Conservation (phyloP, 306 rosid genomes). For the Heteromeles arbutifolia region DNA sequence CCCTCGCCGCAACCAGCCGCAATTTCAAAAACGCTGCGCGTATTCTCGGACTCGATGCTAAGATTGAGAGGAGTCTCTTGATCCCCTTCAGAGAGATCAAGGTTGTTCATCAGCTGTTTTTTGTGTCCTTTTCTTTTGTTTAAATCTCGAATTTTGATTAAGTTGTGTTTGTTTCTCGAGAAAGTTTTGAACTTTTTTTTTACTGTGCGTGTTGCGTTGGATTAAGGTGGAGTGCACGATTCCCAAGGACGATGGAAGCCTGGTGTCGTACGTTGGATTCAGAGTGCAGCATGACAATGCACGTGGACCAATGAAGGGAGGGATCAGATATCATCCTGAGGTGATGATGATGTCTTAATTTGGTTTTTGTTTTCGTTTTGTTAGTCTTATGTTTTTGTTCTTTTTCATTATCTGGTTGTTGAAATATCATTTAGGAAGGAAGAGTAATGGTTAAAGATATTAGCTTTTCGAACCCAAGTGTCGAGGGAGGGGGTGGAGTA, state of each 20-base stretch:
- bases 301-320: constrained; percentile 78
- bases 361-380: neutral
- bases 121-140: neutral
- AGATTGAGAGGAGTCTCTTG: constrained; percentile 52
- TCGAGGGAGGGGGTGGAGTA: neutral
- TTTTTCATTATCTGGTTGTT: neutral
- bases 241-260: constrained; percentile 62
- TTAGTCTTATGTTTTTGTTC: neutral
- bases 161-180: constrained; percentile 12
- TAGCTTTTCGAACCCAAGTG: too few species aligned
- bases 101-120: constrained; percentile 12
- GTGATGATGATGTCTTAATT: constrained; percentile 15
- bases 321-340: constrained; percentile 67
- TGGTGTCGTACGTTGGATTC: constrained; percentile 54
- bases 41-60: constrained; percentile 56
- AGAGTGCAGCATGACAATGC: constrained; percentile 70
- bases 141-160: neutral
- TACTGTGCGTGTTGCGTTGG: neutral
- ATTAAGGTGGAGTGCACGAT: constrained; percentile 67
- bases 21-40: constrained; percentile 44
- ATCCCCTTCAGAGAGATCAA: constrained; percentile 64
- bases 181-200: neutral
- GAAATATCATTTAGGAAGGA: neutral
- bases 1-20: constrained; percentile 62
- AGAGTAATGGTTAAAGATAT: too few species aligned